phyloP scores from a whole-genome alignment of 768 basidiomycete species.

The Boletus eberwhitei region DNA sequence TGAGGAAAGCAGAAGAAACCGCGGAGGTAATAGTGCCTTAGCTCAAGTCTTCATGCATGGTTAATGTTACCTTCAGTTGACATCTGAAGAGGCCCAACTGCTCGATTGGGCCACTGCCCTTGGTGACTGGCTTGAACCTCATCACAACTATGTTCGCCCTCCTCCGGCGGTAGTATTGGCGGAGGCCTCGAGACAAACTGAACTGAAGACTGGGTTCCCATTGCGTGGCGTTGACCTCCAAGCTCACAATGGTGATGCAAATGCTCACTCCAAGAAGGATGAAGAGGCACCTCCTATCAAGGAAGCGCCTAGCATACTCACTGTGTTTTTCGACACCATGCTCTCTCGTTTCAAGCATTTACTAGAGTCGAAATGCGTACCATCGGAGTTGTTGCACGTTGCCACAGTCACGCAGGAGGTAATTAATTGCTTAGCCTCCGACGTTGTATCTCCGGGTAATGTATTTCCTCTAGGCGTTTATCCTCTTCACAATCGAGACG shows the following conservation, averaged over 20 bases:
- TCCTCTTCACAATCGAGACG: slow-evolving; percentile 67
- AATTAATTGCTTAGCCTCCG: background rate
- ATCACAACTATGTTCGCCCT: slow-evolving; percentile 72
- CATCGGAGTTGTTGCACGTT: slow-evolving; percentile 64
- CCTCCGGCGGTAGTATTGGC: slow-evolving; percentile 66
- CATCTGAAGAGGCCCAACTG: slow-evolving; percentile 56
- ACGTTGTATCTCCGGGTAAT: background rate
- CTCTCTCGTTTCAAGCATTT: slow-evolving; percentile 48
- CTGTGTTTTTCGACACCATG: slow-evolving; percentile 61
- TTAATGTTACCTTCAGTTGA: slow-evolving; percentile 46
- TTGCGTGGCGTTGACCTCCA: slow-evolving; percentile 58
- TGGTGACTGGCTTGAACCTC: slow-evolving; percentile 73
- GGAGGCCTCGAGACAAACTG: slow-evolving; percentile 69
- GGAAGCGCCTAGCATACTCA: slow-evolving; percentile 54
- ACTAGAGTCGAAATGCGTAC: slow-evolving; percentile 37
- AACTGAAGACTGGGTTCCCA: slow-evolving; percentile 67
- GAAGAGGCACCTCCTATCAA: slow-evolving; percentile 66
- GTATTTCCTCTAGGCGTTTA: slow-evolving; percentile 52
- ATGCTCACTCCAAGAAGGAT: slow-evolving; percentile 58
- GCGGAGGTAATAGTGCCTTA: slow-evolving; percentile 43
- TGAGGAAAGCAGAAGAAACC: slow-evolving; percentile 48
- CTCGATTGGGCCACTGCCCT: slow-evolving; percentile 59
- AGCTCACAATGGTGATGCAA: slow-evolving; percentile 29
- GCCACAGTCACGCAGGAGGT: slow-evolving; percentile 77
- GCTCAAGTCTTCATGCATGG: background rate